Evolutionary conservation across 1,284 basidiomycete genomes (phyloP).

Genomic region (Fomitopsis schrenkii): DNA sequence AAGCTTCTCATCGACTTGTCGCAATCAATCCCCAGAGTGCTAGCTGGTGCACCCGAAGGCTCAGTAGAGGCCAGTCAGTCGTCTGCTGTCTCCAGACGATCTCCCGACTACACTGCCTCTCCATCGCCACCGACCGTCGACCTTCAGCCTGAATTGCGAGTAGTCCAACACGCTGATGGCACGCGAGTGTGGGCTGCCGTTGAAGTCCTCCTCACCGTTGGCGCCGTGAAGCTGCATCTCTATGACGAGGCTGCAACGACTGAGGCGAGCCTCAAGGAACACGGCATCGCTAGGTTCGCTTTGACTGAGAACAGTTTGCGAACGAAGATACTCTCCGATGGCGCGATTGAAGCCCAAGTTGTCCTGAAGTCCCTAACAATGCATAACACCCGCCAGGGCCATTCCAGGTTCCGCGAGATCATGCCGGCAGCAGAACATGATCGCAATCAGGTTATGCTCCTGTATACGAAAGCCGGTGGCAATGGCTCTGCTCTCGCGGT

Average conservation of each 20-base stretch:
- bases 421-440: slow-evolving; percentile 89
- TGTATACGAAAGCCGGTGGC: slow-evolving; percentile 78
- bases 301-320: slow-evolving; percentile 79
- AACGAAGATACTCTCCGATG: slow-evolving; percentile 82
- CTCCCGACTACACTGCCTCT: not conserved
- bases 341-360: slow-evolving; percentile 84
- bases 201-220: slow-evolving; percentile 76
- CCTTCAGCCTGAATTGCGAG: slow-evolving; percentile 57
- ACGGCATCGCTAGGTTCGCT: slow-evolving; percentile 85
- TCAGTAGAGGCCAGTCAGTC: slow-evolving; percentile 19
- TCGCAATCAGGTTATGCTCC: slow-evolving; percentile 93
- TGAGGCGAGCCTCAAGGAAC: slow-evolving; percentile 63
- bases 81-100: not conserved
- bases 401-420: slow-evolving; percentile 90
- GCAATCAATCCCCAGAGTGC: slow-evolving; percentile 73
- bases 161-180: slow-evolving; percentile 21
- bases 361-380: slow-evolving; percentile 89
- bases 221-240: slow-evolving; percentile 85
- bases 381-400: slow-evolving; percentile 81
- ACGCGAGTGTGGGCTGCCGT: slow-evolving; percentile 56
- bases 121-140: slow-evolving; percentile 28
- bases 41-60: slow-evolving; percentile 41
- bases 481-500: slow-evolving; percentile 69
- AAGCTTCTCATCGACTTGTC: slow-evolving; percentile 69
- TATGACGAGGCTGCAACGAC: slow-evolving; percentile 70